Percentiles rank a stretch among this genome's conserved stretches.
Evolutionary conservation across 1,284 basidiomycete species (phyloP).

Genomic region (Acaromyces ingoldii): DNA sequence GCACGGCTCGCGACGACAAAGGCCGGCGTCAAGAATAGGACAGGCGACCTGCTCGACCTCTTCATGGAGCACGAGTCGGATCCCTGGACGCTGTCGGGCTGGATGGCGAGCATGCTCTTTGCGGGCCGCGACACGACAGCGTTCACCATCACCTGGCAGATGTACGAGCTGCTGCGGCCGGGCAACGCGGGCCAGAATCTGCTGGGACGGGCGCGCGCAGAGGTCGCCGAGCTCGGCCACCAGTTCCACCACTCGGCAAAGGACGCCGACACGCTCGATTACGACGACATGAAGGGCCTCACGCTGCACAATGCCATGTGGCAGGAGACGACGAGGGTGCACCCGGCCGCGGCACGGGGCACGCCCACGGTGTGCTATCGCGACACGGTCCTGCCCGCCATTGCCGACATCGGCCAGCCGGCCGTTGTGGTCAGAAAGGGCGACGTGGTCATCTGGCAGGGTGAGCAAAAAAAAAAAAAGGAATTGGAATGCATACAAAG

Average conservation of each 20-base stretch:
- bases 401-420: no score
- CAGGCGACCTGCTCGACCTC: conserved; percentile 50
- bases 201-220: no score
- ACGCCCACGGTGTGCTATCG: no score
- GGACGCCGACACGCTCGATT: no score
- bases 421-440: no score
- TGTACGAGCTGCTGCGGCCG: conserved; percentile 28
- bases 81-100: conserved; percentile 33
- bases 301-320: conserved; percentile 33
- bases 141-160: conserved; percentile 35
- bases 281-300: conserved; percentile 29
- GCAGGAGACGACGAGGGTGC: conserved; percentile 33
- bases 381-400: no score
- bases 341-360: conserved; percentile 43
- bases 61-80: conserved; percentile 53
- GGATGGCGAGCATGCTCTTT: conserved; percentile 37
- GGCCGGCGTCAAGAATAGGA: not conserved
- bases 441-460: conserved; percentile 2
- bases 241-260: no score
- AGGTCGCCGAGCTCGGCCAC: conserved; percentile 22
- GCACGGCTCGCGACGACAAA: no score
- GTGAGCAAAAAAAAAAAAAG: not conserved
- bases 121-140: conserved; percentile 42
- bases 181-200: conserved; percentile 21
- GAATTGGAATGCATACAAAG: not conserved